These are phyloP conservation scores for Lepidopterella palustris DNA, from an alignment of 495 filamentous ascomycete species.

Conservation along the genomic window DNA sequence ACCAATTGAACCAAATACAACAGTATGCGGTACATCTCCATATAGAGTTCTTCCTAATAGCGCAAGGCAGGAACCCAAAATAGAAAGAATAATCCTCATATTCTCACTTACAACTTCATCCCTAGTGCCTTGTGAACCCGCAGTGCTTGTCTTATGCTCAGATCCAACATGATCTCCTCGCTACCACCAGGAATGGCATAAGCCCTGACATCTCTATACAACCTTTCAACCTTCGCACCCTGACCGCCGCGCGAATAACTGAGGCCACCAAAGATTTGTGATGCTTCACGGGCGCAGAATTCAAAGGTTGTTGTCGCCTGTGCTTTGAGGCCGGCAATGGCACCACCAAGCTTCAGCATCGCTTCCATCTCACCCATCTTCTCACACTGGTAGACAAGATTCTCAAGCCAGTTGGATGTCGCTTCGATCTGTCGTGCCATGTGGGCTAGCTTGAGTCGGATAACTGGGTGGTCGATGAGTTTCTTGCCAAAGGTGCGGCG, in stretches of 20 bases:
- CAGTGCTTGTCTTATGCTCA: constrained; percentile 90
- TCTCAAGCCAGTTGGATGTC: constrained; percentile 95
- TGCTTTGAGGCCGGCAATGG: constrained; percentile 90
- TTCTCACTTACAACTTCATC: constrained; percentile 76
- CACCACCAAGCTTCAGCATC: constrained; percentile 90
- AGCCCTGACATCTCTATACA: constrained; percentile 94
- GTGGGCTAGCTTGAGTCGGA: constrained; percentile 93
- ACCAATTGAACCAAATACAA: too few relatives aligned
- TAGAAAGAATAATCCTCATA: background rate
- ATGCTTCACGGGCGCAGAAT: constrained; percentile 93
- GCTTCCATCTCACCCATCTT: constrained; percentile 92
- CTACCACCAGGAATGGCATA: constrained; percentile 96
- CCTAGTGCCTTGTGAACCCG: constrained; percentile 84
- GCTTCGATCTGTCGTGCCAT: constrained; percentile 98
- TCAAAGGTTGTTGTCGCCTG: constrained; percentile 90
- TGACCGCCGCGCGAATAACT: constrained; percentile 91
- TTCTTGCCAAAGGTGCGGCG: constrained; percentile 91
- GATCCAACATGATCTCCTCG: constrained; percentile 98
- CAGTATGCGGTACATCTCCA: too few relatives aligned
- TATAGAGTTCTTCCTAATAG: too few relatives aligned
- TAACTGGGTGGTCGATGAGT: constrained; percentile 93
- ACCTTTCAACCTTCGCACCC: constrained; percentile 89
- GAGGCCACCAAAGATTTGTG: constrained; percentile 94
- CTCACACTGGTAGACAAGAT: constrained; percentile 84
- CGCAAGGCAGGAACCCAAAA: background rate